A percentile compares a stretch with the other conserved stretches of the same genome.
These are phyloP conservation scores for Tilletia walkeri DNA, from an alignment of 1,284 basidiomycete genomes.

Conservation along the genomic window DNA sequence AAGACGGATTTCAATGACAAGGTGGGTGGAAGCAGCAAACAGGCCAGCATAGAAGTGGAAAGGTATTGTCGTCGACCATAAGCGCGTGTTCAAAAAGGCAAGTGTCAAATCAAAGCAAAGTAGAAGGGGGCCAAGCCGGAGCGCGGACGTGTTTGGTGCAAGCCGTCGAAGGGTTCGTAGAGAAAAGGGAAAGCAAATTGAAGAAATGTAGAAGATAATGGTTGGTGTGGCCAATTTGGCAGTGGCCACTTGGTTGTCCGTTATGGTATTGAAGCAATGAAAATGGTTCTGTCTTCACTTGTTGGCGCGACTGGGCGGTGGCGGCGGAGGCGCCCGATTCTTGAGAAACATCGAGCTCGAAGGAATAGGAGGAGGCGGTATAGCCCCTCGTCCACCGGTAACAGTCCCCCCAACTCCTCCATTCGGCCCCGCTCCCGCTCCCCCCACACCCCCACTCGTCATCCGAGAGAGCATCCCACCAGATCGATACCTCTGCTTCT, in stretches of 20 bases:
- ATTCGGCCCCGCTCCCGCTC: neutral
- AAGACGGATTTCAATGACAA: neutral
- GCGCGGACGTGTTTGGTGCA: too few relatives aligned
- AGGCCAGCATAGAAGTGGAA: neutral
- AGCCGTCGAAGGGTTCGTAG: too few relatives aligned
- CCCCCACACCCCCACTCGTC: neutral
- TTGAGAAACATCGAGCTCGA: constrained; percentile 11
- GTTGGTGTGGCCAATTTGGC: too few relatives aligned
- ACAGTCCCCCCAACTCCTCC: neutral
- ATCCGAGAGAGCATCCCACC: constrained; percentile 8
- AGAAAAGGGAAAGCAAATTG: too few relatives aligned
- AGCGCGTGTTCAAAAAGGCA: neutral
- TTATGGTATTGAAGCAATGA: too few relatives aligned
- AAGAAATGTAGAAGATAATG: too few relatives aligned
- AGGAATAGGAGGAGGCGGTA: constrained; percentile 1
- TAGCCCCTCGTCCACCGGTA: neutral
- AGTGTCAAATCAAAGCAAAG: neutral
- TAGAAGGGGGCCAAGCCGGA: too few relatives aligned
- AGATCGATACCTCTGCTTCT: constrained; percentile 12
- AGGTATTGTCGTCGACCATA: neutral
- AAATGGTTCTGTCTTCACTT: neutral
- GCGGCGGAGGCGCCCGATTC: constrained; percentile 7
- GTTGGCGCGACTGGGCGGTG: neutral
- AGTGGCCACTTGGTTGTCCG: too few relatives aligned
- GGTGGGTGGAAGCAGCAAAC: neutral